Evolutionary conservation across 805 yeast species (phyloP).

Genomic region (Candida broadrunensis): DNA sequence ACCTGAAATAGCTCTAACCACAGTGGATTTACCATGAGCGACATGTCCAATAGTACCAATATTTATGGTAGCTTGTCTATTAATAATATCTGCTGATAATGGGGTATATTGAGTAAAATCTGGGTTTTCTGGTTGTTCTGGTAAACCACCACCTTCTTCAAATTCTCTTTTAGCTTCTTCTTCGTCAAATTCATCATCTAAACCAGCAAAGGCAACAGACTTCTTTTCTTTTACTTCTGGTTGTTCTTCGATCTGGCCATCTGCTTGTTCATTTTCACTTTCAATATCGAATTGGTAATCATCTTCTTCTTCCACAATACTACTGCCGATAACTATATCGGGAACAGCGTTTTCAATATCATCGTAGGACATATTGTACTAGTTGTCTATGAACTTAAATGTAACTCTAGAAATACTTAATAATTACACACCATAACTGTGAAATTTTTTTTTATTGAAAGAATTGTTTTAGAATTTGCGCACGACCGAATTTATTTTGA

Average conservation of each 20-base stretch:
- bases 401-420: neutral
- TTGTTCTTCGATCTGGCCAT: slow-evolving; percentile 28
- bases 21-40: slow-evolving; percentile 93
- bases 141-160: slow-evolving; percentile 97
- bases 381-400: neutral
- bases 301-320: slow-evolving; percentile 33
- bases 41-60: slow-evolving; percentile 97
- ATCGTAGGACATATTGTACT: slow-evolving; percentile 55
- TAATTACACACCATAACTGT: too few relatives aligned
- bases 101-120: slow-evolving; percentile 83
- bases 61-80: slow-evolving; percentile 98
- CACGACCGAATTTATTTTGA: neutral
- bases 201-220: slow-evolving; percentile 78
- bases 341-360: slow-evolving; percentile 86
- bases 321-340: slow-evolving; percentile 72
- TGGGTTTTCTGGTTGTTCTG: slow-evolving; percentile 91
- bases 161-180: slow-evolving; percentile 80
- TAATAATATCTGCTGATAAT: slow-evolving; percentile 89
- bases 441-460: neutral
- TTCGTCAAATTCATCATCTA: slow-evolving; percentile 64
- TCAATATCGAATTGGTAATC: slow-evolving; percentile 50
- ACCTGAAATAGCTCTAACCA: slow-evolving; percentile 94
- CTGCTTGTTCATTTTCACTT: slow-evolving; percentile 42
- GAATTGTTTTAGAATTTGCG: neutral
- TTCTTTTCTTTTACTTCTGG: slow-evolving; percentile 49